Conservation (phyloP, 441 rosid genomes). For the Gossypium schwendimanii region DNA sequence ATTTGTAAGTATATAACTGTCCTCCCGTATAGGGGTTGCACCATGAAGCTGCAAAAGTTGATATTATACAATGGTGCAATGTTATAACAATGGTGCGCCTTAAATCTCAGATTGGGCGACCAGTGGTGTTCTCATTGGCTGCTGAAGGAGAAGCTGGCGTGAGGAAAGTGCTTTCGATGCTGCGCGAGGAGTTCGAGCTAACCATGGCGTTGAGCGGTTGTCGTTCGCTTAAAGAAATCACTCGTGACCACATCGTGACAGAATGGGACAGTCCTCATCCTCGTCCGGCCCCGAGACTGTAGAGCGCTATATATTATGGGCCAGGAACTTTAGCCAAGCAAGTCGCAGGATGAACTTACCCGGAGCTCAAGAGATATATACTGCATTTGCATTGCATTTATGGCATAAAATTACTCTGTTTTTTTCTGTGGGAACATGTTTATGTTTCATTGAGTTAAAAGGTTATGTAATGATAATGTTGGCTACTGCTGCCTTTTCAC, state of each 20-base stretch:
- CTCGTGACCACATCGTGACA: conserved; percentile 55
- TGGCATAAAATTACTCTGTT: conserved; percentile 3
- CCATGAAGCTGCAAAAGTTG: neutral
- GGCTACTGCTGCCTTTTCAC: conserved; percentile 23
- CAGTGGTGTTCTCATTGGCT: conserved; percentile 73
- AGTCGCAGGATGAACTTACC: neutral
- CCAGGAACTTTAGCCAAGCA: neutral
- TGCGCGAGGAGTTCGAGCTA: conserved; percentile 74
- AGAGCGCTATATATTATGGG: neutral
- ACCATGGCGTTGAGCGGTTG: conserved; percentile 93
- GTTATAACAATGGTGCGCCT: neutral
- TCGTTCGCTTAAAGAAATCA: conserved; percentile 68
- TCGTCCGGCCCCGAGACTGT: conserved; percentile 45
- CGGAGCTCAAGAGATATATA: neutral
- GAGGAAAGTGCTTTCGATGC: conserved; percentile 71
- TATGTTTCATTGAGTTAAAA: conserved; percentile 16
- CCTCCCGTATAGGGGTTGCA: neutral
- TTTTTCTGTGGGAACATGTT: conserved; percentile 13
- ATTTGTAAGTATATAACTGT: conserved; percentile 53
- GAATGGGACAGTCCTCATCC: conserved; percentile 56
- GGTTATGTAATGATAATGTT: conserved; percentile 14
- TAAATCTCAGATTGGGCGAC: conserved; percentile 76
- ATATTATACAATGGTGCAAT: neutral
- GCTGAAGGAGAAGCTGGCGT: conserved; percentile 82
- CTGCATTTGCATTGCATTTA: neutral